Evolutionary conservation across 2,329 filamentous ascomycete species (phyloP).

Genomic region (Juglanconis oblonga): DNA sequence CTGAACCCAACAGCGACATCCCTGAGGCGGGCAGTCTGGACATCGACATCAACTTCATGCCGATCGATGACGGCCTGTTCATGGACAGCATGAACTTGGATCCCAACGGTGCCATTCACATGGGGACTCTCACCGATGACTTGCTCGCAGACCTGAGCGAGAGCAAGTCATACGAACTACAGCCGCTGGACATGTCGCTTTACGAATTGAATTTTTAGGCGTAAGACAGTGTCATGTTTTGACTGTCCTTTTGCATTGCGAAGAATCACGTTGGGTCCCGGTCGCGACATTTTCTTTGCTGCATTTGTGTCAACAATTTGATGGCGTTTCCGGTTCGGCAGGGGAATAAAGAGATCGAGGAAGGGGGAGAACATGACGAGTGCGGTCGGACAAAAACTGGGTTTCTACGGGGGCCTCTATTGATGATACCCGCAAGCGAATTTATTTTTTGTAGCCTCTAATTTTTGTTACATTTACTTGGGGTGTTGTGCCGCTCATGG

Average conservation of each 20-base stretch:
- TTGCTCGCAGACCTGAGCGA: conserved; percentile 36
- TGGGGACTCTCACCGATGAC: conserved; percentile 7
- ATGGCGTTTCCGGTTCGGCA: background rate
- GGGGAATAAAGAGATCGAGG: background rate
- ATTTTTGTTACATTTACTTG: background rate
- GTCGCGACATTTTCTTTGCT: background rate
- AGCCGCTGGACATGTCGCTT: conserved; percentile 41
- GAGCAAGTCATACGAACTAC: conserved; percentile 44
- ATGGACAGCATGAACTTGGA: conserved; percentile 31
- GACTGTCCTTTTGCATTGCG: background rate
- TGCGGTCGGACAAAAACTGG: conserved; percentile 11
- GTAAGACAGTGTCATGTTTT: background rate
- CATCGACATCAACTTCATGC: conserved; percentile 48
- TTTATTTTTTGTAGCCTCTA: conserved; percentile 11
- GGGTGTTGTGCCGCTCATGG: background rate
- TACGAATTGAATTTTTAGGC: conserved; percentile 35
- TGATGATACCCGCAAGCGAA: conserved; percentile 19
- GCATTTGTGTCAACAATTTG: background rate
- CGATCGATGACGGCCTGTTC: conserved; percentile 28
- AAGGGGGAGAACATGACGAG: background rate
- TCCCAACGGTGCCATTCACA: conserved; percentile 22
- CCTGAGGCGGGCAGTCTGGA: conserved; percentile 53
- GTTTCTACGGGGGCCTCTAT: conserved; percentile 11
- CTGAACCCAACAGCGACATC: conserved; percentile 62
- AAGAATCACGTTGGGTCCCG: background rate